Base-by-base conservation (phyloP, 192 early-diverging fungal genomes). In the Phycomyces nitens region DNA sequence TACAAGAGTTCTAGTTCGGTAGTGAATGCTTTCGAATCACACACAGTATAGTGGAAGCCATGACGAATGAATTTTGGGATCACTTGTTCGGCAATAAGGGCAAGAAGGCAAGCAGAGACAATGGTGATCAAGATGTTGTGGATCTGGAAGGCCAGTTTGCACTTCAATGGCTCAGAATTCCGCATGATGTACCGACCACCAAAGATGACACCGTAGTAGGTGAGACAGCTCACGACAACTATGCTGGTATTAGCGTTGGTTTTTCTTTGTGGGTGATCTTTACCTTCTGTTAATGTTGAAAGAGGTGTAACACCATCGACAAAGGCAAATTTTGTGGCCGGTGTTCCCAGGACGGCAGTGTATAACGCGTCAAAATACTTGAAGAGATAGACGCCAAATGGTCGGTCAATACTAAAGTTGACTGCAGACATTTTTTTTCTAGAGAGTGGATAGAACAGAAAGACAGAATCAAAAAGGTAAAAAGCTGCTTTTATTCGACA, bases 111-210 rank as follows among this genome's bases (percentile, higher is more conserved):
- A 23, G 78, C 77, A 39, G 93, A 94, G 9, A 79, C 69, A 5
- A 84, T 58, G 0, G 89, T 88, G 64, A 94, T 77, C 18, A 87
- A 60, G 29, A 91, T 77, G 71, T 94, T 94, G 76, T 95, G 93
- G 60, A 91, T 23, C 67, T 91, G 87, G 54, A 92, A 90, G 29
- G 84, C 57, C 52, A 76, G 60, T 60, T 89, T 84, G 58, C 88
- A 82, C 79, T 88, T 86, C 70, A 92, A 79, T 14, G 83, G 84
- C 80, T 64, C 84, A 79, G 56, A 71, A 65, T 79, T 80, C 64
- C 68, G 76, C 89, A 92, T 90, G 52, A 89, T 44, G 59, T 70
- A 65, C 53, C 86, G 87, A 29, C 85, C 87, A 47, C 91, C 89
- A 77, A 91, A 90, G 77, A 92, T 87, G 52, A 88, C 65, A 23